Evolutionary conservation across 163 green algal genomes (phyloP), one percentile per base, ranked within the genome.

Genomic region (Volvox carteri): DNA sequence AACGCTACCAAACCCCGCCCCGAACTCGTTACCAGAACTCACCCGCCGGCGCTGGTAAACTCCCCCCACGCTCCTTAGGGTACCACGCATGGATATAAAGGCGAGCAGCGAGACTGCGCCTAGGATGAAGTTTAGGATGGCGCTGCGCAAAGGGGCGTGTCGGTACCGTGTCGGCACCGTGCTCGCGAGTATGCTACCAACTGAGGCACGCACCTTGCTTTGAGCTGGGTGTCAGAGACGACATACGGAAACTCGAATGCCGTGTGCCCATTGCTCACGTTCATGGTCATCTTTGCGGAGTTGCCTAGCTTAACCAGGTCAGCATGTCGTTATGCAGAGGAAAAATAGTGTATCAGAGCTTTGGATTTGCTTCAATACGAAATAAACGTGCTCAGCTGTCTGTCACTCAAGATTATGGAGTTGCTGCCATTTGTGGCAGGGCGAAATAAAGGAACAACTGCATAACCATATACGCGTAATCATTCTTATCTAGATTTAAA

Each of bases 171-270:
- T 52, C 25, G 16, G 56, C 7, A 56, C 5, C 5, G 25, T 25
- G 76, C 19, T 0, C 35, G 28, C 33, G n/a, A 28, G n/a, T 21
- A 2, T 48, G n/a, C 4, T 46, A 23, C 46, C 9, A 7, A 46
- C 1, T 37, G 1, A 37, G 21, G 14, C 5, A 6, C 58, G 25
- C 16, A 78, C 62, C 80, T 79, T n/a, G 81, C 72, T 16, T 58
- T 78, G 18, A 87, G 30, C 60, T 88, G 81, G 48, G 72, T 72
- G 37, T 88, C 81, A 11, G 33, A 60, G 14, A 88, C 81, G 19
- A 88, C 35, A 33, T 79, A 88, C 5, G 81, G 81, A 19, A 88
- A 88, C 30, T 88, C 81, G 25, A 88, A 88, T 0, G 81, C 41
- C 37, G 77, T 39, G 33, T 48, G 46, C 19, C 1, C 28, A n/a